These are phyloP conservation scores for Triticum dicoccoides DNA, from an alignment of 176 grass and related monocot species.

Conservation along the genomic window DNA sequence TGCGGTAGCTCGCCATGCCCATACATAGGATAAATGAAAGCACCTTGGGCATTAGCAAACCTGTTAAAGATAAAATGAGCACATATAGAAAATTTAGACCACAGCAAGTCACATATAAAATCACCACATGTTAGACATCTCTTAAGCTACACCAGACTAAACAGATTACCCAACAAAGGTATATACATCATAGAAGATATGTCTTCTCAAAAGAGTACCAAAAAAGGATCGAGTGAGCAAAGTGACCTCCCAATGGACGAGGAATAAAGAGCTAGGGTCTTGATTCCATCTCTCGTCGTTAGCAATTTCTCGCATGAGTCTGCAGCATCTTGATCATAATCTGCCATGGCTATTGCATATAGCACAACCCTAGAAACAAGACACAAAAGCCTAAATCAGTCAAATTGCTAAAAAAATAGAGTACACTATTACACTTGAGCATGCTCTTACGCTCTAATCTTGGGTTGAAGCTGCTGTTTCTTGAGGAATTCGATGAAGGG, in stretches of 20 bases:
- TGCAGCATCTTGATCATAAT: conserved; percentile 71
- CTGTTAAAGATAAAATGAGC: conserved; percentile 29
- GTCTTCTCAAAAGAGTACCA: conserved; percentile 2
- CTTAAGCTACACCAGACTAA: neutral
- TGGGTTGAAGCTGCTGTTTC: conserved; percentile 62
- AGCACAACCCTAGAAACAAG: conserved; percentile 74
- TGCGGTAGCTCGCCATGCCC: conserved; percentile 96
- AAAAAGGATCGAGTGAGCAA: conserved; percentile 24
- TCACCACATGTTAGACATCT: neutral
- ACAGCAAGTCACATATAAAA: conserved; percentile 1
- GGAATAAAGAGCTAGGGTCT: conserved; percentile 72
- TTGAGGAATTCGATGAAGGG: conserved; percentile 80
- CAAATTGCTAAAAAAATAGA: conserved; percentile 28
- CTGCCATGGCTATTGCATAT: conserved; percentile 79
- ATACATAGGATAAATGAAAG: conserved; percentile 96
- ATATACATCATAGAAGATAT: conserved; percentile 16
- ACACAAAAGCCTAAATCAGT: neutral
- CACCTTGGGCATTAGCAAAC: conserved; percentile 83
- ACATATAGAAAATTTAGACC: neutral
- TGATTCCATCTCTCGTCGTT: conserved; percentile 67
- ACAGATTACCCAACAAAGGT: neutral
- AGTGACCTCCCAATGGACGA: conserved; percentile 74
- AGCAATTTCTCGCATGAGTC: conserved; percentile 52
- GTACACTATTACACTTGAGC: neutral
- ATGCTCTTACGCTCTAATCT: conserved; percentile 79